Evolutionary conservation across 2,329 filamentous ascomycete species (phyloP), one percentile per base, ranked within the genome.

Genomic region (Periconia macrospinosa): DNA sequence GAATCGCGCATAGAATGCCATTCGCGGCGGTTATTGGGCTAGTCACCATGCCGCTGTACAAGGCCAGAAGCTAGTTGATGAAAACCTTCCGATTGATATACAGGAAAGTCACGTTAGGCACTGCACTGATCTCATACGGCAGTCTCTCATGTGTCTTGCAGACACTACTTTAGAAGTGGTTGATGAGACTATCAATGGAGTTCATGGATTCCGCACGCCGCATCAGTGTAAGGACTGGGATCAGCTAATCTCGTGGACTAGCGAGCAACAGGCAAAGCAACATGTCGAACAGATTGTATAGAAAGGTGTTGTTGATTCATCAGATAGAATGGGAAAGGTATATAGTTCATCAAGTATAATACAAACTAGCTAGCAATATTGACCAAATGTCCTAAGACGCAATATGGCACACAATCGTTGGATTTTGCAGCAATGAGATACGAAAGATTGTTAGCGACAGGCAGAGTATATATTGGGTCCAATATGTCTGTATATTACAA

Each of bases 171-270:
- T 52, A 2, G 45, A 52, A 33, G 37, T 37, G 1, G 27, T 37
- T 9, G 45, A 47, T 23, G n/a, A 27, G 6, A 17, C 11, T 14
- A 41, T 52, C 1, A 41, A 41, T n/a, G 50, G 50, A 3, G 45
- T 52, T 1, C 42, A 37, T 14, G 50, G 44, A 8, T 52, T 47
- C 14, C 15, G 50, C 2, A 43, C 37, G 1, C 9, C 5, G 2
- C 50, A 52, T 30, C 35, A 23, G 10, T 52, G 50, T 45, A 30
- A 19, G 11, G 45, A 47, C 19, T 52, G 44, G 44, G 35, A 42
- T 6, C 33, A 47, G n/a, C 23, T 52, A 18, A 47, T 30, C 19
- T 11, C 10, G 2, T 52, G 49, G 49, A 42, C 33, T 1, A 43
- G 37, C 20, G 41, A 23, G 17, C 49, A 46, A 30, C 42, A 45